Conservation (phyloP, 331 rosid species). For the Telfairia occidentalis region DNA sequence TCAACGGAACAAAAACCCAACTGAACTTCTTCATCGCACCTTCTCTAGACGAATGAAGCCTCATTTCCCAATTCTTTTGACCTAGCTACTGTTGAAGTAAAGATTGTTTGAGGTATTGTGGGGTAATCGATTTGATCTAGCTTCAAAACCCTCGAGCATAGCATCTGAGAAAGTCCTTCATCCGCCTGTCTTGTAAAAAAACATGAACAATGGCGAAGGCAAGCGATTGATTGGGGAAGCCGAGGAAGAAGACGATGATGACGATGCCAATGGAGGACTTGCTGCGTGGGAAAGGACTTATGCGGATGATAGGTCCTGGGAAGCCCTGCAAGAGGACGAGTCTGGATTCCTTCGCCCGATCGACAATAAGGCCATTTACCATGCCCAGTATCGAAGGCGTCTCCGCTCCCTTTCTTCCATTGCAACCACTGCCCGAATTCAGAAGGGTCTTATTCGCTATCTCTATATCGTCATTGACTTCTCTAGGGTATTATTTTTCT, state of each 20-base stretch:
- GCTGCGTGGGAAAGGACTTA: slow-evolving; percentile 92
- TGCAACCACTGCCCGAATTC: slow-evolving; percentile 63
- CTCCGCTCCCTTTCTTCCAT: slow-evolving; percentile 54
- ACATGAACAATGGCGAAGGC: slow-evolving; percentile 51
- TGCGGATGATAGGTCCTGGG: slow-evolving; percentile 96
- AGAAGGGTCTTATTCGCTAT: slow-evolving; percentile 92
- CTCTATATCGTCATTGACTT: slow-evolving; percentile 60
- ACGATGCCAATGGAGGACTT: slow-evolving; percentile 44
- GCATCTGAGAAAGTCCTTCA: neutral
- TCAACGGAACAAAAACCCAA: neutral
- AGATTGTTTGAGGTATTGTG: neutral
- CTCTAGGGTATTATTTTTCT: slow-evolving; percentile 55
- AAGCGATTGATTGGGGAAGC: slow-evolving; percentile 41
- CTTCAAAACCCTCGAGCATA: neutral
- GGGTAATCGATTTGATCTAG: neutral
- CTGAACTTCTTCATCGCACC: neutral
- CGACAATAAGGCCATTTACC: slow-evolving; percentile 54
- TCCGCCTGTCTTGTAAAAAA: slow-evolving; percentile 15
- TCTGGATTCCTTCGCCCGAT: slow-evolving; percentile 88
- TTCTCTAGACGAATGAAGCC: neutral
- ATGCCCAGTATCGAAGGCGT: slow-evolving; percentile 84
- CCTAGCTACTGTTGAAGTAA: neutral
- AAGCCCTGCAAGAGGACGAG: slow-evolving; percentile 84
- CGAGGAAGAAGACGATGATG: slow-evolving; percentile 79
- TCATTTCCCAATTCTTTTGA: neutral